Evolutionary conservation across 148 eudicot genomes (phyloP).

Genomic region (Rhododendron molle): DNA sequence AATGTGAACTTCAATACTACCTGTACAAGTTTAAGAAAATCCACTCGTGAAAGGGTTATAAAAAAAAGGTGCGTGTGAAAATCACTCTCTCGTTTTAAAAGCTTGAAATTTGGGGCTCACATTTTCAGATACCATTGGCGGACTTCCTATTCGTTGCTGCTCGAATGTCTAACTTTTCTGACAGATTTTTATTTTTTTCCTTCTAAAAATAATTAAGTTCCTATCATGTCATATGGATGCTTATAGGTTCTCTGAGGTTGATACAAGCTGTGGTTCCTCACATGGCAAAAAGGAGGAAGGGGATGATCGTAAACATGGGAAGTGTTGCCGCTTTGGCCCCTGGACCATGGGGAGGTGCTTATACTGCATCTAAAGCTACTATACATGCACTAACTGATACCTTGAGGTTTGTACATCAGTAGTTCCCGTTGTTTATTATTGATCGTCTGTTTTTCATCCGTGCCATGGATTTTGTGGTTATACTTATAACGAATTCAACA

Average conservation of each 20-base stretch:
- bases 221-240: not conserved
- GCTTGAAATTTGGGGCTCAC: too few relatives aligned
- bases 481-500: not conserved
- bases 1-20: too few relatives aligned
- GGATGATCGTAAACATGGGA: conserved; percentile 85
- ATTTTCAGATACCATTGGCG: too few relatives aligned
- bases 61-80: too few relatives aligned
- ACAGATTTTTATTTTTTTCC: not conserved
- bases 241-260: conserved; percentile 45
- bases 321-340: conserved; percentile 71
- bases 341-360: conserved; percentile 83
- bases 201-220: not conserved
- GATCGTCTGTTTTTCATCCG: not conserved
- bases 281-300: conserved; percentile 71
- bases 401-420: conserved; percentile 47
- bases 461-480: not conserved
- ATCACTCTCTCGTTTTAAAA: not conserved
- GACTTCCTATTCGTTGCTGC: too few relatives aligned
- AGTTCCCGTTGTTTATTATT: not conserved
- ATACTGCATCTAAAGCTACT: conserved; percentile 88
- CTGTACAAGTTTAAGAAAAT: not conserved
- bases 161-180: too few relatives aligned
- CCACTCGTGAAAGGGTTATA: not conserved
- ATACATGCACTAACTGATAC: conserved; percentile 67
- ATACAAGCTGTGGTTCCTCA: conserved; percentile 91